phyloP scores from a whole-genome alignment of 495 filamentous ascomycete species.

The Trichoderma asperelloides region DNA sequence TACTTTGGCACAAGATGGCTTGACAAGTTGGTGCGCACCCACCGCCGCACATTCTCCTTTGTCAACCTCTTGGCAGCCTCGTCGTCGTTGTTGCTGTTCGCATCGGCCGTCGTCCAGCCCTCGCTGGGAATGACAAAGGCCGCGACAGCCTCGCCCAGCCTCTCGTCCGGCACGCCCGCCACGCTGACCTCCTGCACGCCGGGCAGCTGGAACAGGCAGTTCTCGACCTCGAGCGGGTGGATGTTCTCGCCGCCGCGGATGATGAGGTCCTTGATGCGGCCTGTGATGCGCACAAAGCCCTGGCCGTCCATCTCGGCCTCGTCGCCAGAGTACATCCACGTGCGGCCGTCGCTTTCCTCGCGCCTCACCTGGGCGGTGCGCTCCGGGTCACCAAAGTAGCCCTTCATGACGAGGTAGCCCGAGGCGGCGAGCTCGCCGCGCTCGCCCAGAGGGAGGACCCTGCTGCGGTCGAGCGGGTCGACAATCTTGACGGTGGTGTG shows the following conservation, averaged over 20 bases:
- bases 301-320: conserved; percentile 78
- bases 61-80: conserved; percentile 24
- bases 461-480: conserved; percentile 43
- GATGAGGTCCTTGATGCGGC: conserved; percentile 78
- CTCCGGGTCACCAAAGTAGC: conserved; percentile 69
- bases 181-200: conserved; percentile 65
- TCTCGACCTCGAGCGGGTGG: conserved; percentile 89
- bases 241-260: conserved; percentile 95
- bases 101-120: conserved; percentile 17
- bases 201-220: conserved; percentile 69
- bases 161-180: conserved; percentile 74
- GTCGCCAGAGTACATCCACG: conserved; percentile 66
- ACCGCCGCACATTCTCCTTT: conserved; percentile 53
- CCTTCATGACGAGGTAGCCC: conserved; percentile 85
- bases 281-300: conserved; percentile 56
- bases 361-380: conserved; percentile 61
- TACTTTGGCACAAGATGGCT: conserved; percentile 80
- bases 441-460: conserved; percentile 53
- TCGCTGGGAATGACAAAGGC: conserved; percentile 62
- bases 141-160: conserved; percentile 79
- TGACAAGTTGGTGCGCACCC: conserved; percentile 65
- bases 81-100: conserved; percentile 5
- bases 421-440: conserved; percentile 74
- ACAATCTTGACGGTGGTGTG: conserved; percentile 77
- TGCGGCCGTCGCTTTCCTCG: conserved; percentile 39